These are phyloP conservation scores for Acarospora socialis DNA, from an alignment of 2,329 filamentous ascomycete species.

Conservation along the genomic window DNA sequence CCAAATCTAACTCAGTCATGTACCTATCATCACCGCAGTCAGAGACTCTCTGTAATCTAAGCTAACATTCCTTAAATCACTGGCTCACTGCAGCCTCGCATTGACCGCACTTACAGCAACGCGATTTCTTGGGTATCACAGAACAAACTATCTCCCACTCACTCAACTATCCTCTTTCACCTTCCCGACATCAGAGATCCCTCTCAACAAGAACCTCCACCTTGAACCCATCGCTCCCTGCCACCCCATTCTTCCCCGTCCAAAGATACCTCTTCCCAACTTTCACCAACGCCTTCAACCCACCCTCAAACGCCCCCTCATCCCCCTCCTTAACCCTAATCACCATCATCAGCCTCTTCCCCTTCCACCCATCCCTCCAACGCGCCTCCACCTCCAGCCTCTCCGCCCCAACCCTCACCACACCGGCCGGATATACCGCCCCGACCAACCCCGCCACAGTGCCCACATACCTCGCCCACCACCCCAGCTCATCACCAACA, in stretches of 20 bases:
- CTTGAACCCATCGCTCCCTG: conserved; percentile 26
- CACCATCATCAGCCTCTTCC: conserved; percentile 30
- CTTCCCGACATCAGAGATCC: too few species aligned
- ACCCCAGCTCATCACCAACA: conserved; percentile 39
- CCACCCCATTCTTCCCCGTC: conserved; percentile 45
- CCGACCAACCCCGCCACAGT: conserved; percentile 44
- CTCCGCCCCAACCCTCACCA: conserved; percentile 19
- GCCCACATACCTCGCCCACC: conserved; percentile 54
- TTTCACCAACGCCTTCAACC: conserved; percentile 24
- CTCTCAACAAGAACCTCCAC: conserved; percentile 24
- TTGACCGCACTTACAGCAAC: too few species aligned
- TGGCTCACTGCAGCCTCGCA: too few species aligned
- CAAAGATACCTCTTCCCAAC: conserved; percentile 35
- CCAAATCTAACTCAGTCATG: too few species aligned
- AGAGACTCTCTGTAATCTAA: too few species aligned
- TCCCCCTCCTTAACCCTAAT: conserved; percentile 25
- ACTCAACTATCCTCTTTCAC: too few species aligned
- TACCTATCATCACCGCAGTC: too few species aligned
- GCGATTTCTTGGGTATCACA: too few species aligned
- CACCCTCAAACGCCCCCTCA: conserved; percentile 20
- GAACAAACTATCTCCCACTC: too few species aligned
- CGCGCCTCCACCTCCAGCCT: conserved; percentile 19
- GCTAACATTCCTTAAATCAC: too few species aligned
- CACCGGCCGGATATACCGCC: conserved; percentile 47
- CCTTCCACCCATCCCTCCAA: conserved; percentile 20